Evolutionary conservation across 129 eudicot genomes (phyloP).

Genomic region (Escallonia rubra): DNA sequence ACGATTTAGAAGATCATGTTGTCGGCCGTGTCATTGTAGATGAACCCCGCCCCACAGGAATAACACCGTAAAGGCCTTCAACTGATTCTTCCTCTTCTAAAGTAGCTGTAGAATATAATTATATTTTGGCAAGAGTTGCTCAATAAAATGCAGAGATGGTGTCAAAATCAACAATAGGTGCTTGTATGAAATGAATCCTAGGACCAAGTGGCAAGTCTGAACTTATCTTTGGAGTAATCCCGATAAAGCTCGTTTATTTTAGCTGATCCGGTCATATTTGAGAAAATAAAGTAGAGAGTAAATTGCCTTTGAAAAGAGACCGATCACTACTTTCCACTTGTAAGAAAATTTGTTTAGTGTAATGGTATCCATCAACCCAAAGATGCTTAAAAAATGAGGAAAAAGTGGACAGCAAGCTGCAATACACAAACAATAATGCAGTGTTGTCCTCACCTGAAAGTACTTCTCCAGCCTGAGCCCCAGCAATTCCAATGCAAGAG

Average conservation of each 20-base stretch:
- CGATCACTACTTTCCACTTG: too few species aligned
- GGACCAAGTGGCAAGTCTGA: too few species aligned
- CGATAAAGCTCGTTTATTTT: too few species aligned
- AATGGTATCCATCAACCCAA: not conserved
- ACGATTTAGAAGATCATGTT: slow-evolving; percentile 36
- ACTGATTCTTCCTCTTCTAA: slow-evolving; percentile 54
- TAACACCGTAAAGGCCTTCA: slow-evolving; percentile 62
- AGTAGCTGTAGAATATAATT: slow-evolving; percentile 24
- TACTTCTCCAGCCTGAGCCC: slow-evolving; percentile 74
- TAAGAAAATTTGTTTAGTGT: not conserved
- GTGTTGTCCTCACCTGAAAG: slow-evolving; percentile 39
- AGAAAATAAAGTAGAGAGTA: too few species aligned
- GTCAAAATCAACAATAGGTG: not conserved
- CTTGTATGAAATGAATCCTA: too few species aligned
- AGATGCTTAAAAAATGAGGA: not conserved
- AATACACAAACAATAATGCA: not conserved
- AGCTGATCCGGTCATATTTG: too few species aligned
- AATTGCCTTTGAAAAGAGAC: too few species aligned
- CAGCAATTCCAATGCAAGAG: slow-evolving; percentile 94
- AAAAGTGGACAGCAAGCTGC: not conserved
- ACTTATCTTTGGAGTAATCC: too few species aligned
- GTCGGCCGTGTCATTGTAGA: slow-evolving; percentile 95
- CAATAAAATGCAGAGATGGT: not conserved
- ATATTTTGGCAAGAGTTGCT: not conserved
- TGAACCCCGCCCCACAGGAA: slow-evolving; percentile 88